phyloP scores from a whole-genome alignment of 208 protist genomes.

The Acanthamoeba sp. region DNA sequence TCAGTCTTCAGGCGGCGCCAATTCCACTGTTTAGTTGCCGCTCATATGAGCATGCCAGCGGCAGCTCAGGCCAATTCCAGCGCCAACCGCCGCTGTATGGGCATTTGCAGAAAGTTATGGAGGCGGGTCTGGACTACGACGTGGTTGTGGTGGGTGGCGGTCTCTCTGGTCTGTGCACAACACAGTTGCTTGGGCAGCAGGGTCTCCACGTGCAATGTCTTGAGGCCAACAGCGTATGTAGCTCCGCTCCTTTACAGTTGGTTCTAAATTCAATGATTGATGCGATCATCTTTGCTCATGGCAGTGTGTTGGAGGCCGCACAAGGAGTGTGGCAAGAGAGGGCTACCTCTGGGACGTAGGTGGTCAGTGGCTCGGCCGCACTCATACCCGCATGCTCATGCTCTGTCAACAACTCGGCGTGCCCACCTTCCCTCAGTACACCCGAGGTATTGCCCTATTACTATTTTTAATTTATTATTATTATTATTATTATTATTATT shows the following conservation, averaged over 20 bases:
- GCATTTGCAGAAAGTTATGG: too few relatives aligned
- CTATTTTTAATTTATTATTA: too few relatives aligned
- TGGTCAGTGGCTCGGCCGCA: constrained; percentile 23
- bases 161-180: constrained; percentile 64
- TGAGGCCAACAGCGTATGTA: constrained; percentile 35
- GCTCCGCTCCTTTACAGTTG: neutral
- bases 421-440: constrained; percentile 17
- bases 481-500: too few relatives aligned
- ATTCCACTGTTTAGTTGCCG: too few relatives aligned
- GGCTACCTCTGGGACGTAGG: neutral
- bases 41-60: too few relatives aligned
- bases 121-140: constrained; percentile 37
- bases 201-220: constrained; percentile 1
- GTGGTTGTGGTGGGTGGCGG: constrained; percentile 74
- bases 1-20: too few relatives aligned
- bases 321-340: neutral
- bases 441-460: neutral
- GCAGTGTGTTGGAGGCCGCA: neutral
- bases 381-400: neutral
- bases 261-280: neutral
- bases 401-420: neutral
- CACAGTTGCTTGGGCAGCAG: constrained; percentile 13
- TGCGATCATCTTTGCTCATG: neutral
- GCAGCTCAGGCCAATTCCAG: too few relatives aligned
- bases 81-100: too few relatives aligned